Evolutionary conservation across 148 eudicot genomes (phyloP), one percentile per base, ranked within the genome.

Genomic region (Cornus florida): DNA sequence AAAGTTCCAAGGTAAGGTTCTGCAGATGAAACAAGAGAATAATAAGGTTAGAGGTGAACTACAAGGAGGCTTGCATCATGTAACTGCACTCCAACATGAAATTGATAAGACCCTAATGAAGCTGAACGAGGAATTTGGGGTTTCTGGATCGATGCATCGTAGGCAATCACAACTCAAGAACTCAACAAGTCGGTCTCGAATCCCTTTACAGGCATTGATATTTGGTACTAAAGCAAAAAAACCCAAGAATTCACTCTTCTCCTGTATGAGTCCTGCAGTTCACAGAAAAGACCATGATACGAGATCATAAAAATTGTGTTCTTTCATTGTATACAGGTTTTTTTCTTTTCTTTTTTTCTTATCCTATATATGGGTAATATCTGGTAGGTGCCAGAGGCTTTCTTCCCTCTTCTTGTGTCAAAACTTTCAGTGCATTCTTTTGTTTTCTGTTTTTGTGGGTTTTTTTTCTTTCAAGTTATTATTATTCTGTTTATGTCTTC

Each of bases 11-110:
- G 98, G 99, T 35, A 98, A 96, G 86, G 83, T 91, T 53, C 74
- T 89, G 50, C 94, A 94, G 84, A 96, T 96, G 99, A 92, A 93
- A 81, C 99, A 94, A 85, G 99, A 96, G 83, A 92, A 92, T 77
- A 84, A 88, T 84, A 94, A 91, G 86, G 95, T 96, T 57, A 93
- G 84, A 12, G 90, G 91, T 31, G 97, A 96, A 82, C 82, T 96
- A 35, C 89, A 91, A 82, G 86, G 92, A 2, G 92, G 98, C 56
- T 79, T 96, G 65, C 93, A 94, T 80, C 89, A 91, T 33, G 89
- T 91, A 70, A 85, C 82, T 53, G 72, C 74, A 71, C 90, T 96
- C 24, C 91, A 89, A 74, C 72, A 81, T 60, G 94, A 91, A 70
- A 87, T 90, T 56, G 95, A 92, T 76, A 86, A 82, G 70, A 91